Conservation (phyloP, 257 asterid genomes). For the Solanum ahanhuiri region DNA sequence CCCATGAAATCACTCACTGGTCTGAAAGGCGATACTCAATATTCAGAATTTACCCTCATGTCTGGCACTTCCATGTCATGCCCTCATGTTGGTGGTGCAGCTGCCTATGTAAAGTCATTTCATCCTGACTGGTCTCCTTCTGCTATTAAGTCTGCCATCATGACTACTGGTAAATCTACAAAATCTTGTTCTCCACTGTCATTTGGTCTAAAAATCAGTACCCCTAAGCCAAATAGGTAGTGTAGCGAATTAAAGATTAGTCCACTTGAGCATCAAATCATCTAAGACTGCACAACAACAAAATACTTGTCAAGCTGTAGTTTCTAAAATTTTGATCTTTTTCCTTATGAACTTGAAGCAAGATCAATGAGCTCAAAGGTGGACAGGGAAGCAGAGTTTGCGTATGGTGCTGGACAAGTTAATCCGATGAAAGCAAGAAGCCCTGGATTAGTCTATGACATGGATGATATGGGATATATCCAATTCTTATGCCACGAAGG, state of each 20-base stretch:
- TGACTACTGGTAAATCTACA: constrained; percentile 58
- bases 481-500: constrained; percentile 82
- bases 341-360: constrained; percentile 27
- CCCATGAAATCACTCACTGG: constrained; percentile 65
- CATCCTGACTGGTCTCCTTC: constrained; percentile 85
- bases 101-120: constrained; percentile 84
- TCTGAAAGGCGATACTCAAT: constrained; percentile 51
- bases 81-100: constrained; percentile 76
- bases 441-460: constrained; percentile 81
- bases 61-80: constrained; percentile 97
- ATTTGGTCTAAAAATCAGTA: background rate
- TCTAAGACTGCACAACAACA: background rate
- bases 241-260: background rate
- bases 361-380: constrained; percentile 51
- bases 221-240: background rate
- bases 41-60: constrained; percentile 65
- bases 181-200: background rate
- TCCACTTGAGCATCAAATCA: background rate
- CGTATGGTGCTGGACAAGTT: constrained; percentile 76
- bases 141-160: constrained; percentile 77
- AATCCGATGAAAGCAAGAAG: constrained; percentile 56
- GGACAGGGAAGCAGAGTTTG: constrained; percentile 68
- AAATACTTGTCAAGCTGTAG: background rate
- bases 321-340: background rate
- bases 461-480: constrained; percentile 58